Base-by-base conservation (phyloP, 352 stramenopile species). In the Phytophthora aleatoria region DNA sequence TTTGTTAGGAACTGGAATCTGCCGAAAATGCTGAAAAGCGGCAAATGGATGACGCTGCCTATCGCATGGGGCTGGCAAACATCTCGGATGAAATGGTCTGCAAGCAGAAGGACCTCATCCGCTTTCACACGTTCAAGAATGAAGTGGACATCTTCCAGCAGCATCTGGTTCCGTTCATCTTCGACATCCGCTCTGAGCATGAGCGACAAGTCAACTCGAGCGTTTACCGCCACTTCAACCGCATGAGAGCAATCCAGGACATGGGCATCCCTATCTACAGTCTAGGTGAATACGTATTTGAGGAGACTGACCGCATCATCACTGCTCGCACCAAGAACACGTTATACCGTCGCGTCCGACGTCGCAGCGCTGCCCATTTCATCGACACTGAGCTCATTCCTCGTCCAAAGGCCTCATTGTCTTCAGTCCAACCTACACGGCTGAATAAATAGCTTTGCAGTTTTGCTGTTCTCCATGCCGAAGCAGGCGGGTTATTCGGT, bases 131-230 rank as follows among this genome's bases (percentile, higher is more conserved):
- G 2, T 67, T 92, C 31, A 87, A 90, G 66, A 89, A 91, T 64
- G 83, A 94, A 41, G 71, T 92, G 42, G 82, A 91, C 42, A 87
- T 90, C 53, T 90, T 92, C 66, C 85, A 94, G 62, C 81, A 94
- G 59, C 77, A 80, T 57, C 55, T 92, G 13, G 76, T 87, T 43
- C 81, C 79, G 5, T 92, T 90, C 33, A 68, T 90, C 49, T 89
- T 87, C 47, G 69, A 81, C 49, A 90, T 87, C 49, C 69, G 61
- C 5, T 73, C 79, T 1, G 47, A 73, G 16, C 83, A 56, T 36
- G 83, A 92, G 45, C 75, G 81, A 33, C 64, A 83, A 41, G 73
- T 89, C 41, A 71, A 81, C 58, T 90, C 83, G 15, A 89, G 82
- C 49, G 85, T 92, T 44, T 92, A 94, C 57, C 81, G 85, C 15